Conservation (phyloP, 1,139 yeast genomes). For the Protomyces arabidopsidicola region DNA sequence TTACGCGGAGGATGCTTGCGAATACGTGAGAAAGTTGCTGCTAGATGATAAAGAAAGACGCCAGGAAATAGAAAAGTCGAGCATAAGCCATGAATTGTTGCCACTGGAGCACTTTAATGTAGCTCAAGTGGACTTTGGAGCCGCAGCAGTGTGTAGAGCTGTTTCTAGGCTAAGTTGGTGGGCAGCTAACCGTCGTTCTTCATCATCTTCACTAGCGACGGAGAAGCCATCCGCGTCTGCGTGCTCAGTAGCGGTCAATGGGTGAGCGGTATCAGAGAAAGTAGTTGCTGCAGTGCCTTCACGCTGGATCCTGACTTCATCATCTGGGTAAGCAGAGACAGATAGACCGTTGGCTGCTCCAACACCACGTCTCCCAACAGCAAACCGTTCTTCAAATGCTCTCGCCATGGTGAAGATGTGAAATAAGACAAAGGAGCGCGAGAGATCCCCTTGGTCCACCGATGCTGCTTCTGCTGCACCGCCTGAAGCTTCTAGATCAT, state of each 20-base stretch:
- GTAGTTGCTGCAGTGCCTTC: not conserved
- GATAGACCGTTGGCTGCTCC: slow-evolving; percentile 2
- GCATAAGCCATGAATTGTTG: too few species aligned
- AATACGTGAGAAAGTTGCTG: too few species aligned
- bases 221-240: not conserved
- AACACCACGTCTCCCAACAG: not conserved
- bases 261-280: not conserved
- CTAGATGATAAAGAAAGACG: too few species aligned
- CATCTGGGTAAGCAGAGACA: slow-evolving; percentile 22
- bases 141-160: too few species aligned
- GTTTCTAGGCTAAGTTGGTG: too few species aligned
- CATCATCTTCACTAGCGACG: not conserved
- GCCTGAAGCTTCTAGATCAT: not conserved
- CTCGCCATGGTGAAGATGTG: slow-evolving; percentile 12
- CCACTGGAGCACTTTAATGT: too few species aligned
- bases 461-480: slow-evolving; percentile 4
- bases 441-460: slow-evolving; percentile 18
- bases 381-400: slow-evolving; percentile 4
- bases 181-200: not conserved
- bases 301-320: not conserved
- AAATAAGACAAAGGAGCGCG: slow-evolving; percentile 19
- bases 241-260: not conserved
- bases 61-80: too few species aligned
- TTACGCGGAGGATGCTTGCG: too few species aligned
- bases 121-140: too few species aligned